Conservation (phyloP, 2,329 filamentous ascomycete species). For the Sporothrix pseudoabietina region DNA sequence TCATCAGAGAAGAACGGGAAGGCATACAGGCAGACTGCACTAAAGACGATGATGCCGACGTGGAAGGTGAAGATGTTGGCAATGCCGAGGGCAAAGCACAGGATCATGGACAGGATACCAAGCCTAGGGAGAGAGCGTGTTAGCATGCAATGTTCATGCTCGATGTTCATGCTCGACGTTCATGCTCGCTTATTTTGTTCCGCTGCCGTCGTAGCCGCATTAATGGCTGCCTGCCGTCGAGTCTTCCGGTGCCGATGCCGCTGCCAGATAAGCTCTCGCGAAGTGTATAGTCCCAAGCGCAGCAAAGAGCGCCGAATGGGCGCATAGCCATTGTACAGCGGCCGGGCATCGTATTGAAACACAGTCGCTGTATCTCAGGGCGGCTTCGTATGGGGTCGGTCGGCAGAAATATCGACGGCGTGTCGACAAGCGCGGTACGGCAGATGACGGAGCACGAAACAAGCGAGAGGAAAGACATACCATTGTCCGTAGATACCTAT, state of each 20-base stretch:
- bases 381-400: neutral
- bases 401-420: neutral
- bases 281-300: neutral
- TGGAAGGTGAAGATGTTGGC: conserved; percentile 65
- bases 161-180: too few species aligned
- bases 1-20: neutral
- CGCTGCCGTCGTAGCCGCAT: neutral
- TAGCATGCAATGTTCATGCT: neutral
- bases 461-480: conserved; percentile 50
- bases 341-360: too few species aligned
- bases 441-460: neutral
- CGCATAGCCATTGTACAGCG: neutral
- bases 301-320: neutral
- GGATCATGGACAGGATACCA: conserved; percentile 69
- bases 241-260: neutral
- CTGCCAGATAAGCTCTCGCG: neutral
- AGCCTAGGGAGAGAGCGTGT: conserved; percentile 53
- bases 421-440: neutral
- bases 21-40: conserved; percentile 57
- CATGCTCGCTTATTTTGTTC: neutral
- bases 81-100: conserved; percentile 70
- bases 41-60: conserved; percentile 54
- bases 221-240: neutral
- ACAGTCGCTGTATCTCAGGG: neutral
- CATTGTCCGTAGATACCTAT: conserved; percentile 76